Conservation (phyloP, 2,329 filamentous ascomycete species). For the Dactylellina leptospora region DNA sequence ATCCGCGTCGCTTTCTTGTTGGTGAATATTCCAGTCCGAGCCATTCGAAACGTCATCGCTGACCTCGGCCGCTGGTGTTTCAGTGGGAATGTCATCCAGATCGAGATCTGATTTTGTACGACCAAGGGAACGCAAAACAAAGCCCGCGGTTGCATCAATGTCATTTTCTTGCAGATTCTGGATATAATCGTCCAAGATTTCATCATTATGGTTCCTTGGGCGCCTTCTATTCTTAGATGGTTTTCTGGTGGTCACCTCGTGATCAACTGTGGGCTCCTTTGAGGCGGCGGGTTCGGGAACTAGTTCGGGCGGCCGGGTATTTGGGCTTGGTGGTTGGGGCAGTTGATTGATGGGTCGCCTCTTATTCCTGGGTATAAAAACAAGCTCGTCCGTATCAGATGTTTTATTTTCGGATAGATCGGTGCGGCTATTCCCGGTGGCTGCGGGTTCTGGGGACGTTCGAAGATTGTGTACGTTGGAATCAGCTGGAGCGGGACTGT, state of each 20-base stretch:
- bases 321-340: neutral
- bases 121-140: slow-evolving; percentile 25
- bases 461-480: neutral
- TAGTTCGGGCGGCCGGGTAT: neutral
- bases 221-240: too few relatives aligned
- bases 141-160: neutral
- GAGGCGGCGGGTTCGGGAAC: neutral
- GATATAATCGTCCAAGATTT: slow-evolving; percentile 35
- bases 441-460: neutral
- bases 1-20: slow-evolving; percentile 4
- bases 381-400: slow-evolving; percentile 25
- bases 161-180: slow-evolving; percentile 34
- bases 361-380: slow-evolving; percentile 38
- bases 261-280: neutral
- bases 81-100: neutral
- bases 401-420: neutral
- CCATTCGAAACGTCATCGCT: neutral
- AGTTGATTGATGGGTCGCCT: slow-evolving; percentile 4
- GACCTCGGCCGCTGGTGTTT: neutral
- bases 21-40: neutral
- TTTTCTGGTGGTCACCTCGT: too few relatives aligned
- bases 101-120: slow-evolving; percentile 14
- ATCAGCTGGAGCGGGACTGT: too few relatives aligned
- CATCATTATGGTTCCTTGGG: slow-evolving; percentile 22
- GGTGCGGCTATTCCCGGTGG: too few relatives aligned